Base-by-base conservation (phyloP, 257 asterid genomes). In the Solanum habrochaites region DNA sequence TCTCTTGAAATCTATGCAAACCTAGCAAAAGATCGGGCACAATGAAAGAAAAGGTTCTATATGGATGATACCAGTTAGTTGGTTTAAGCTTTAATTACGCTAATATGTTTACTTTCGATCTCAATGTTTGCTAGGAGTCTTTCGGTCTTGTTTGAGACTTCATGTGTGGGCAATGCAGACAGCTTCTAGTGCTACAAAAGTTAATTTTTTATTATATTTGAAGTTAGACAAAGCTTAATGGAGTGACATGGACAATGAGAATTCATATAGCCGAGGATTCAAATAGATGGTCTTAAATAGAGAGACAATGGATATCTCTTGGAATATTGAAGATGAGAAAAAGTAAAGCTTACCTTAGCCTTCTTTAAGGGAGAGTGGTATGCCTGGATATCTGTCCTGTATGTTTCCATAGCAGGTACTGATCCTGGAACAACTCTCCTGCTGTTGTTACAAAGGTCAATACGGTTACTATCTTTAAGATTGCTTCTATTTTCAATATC, bases 341-440 rank as follows among this genome's bases (percentile, higher is more conserved):
- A 11, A 29, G 6, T 16, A 37, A 14, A 31, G 29, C 29, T 9
- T 88, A 92, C 93, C 91, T 89, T 90, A 15, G 74, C 85, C 49
- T 29, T 87, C 75, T 10, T 89, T 74, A 84, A 89, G 62, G 86
- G 86, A 81, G 90, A 85, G 29, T 86, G 89, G 82, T 90, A 89
- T 72, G 84, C 69, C 83, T 21, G 89, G 29, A 87, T 82, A 88
- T 89, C 86, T 67, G 91, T 92, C 92, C 60, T 67, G 89, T 11
- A 73, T 88, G 89, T 88, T 6, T 86, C 91, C 13, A 77, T 85
- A 13, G 15, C 77, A 21, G 71, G 82, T 20, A 71, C 14, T 6
- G 23, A 11, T 42, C 16, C 77, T 52, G 39, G 70, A 86, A 47
- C 90, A 39, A 42, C 67, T 52, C 37, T 78, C 25, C 84, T 80